Evolutionary conservation across 345 rosid species (phyloP).

Genomic region (Reutealis trisperma): DNA sequence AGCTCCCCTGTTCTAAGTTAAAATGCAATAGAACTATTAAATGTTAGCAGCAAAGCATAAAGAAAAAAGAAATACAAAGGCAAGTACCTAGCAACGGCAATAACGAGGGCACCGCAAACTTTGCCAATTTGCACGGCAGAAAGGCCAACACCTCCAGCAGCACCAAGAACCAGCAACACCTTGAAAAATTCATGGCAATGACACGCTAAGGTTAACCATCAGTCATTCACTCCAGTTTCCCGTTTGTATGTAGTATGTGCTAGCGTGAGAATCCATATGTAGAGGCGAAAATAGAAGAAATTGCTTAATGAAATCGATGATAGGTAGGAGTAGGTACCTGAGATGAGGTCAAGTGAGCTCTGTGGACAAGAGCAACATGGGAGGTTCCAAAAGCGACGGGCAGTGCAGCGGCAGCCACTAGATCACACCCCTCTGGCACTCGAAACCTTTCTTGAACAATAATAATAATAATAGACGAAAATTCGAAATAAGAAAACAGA

Average conservation of each 20-base stretch:
- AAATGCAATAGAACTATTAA: background rate
- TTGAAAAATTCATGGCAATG: slow-evolving; percentile 19
- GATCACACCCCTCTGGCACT: slow-evolving; percentile 82
- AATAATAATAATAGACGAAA: background rate
- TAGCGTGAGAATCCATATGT: background rate
- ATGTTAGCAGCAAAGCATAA: background rate
- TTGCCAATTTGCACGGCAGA: slow-evolving; percentile 95
- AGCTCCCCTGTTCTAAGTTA: slow-evolving; percentile 49
- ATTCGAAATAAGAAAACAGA: background rate
- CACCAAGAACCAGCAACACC: slow-evolving; percentile 93
- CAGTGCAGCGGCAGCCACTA: slow-evolving; percentile 80
- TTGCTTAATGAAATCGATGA: background rate
- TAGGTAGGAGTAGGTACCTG: slow-evolving; percentile 27
- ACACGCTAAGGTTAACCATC: background rate
- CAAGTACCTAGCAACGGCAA: slow-evolving; percentile 79
- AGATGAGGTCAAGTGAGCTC: slow-evolving; percentile 67
- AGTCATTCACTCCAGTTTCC: too few species aligned
- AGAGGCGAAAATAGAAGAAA: background rate
- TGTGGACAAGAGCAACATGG: slow-evolving; percentile 85
- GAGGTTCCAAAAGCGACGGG: slow-evolving; percentile 98
- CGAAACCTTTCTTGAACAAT: slow-evolving; percentile 37
- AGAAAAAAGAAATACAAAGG: background rate
- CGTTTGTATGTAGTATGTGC: background rate
- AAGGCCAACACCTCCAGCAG: slow-evolving; percentile 97
- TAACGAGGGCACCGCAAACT: slow-evolving; percentile 75